phyloP scores from a whole-genome alignment of 192 early-diverging fungal genomes.

The Coemansia sp. region DNA sequence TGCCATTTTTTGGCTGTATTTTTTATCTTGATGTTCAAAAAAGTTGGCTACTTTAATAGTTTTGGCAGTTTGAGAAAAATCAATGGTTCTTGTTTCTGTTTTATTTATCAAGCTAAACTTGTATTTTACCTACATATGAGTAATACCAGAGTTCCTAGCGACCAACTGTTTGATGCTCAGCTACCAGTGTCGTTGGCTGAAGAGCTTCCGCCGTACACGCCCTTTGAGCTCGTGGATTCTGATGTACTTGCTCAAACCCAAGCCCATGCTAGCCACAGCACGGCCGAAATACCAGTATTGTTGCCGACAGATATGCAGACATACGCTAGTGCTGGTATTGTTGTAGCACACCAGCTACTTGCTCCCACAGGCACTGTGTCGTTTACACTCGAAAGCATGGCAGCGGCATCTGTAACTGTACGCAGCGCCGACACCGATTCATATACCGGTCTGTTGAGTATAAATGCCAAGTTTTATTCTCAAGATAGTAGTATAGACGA shows the following conservation, averaged over 20 bases:
- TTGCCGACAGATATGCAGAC: neutral
- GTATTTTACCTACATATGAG: neutral
- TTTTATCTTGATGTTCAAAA: neutral
- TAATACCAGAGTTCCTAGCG: neutral
- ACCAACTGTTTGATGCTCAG: neutral
- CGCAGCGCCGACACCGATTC: neutral
- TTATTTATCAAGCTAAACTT: neutral
- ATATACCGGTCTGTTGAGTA: neutral
- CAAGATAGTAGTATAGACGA: neutral
- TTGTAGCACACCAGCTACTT: conserved; percentile 15
- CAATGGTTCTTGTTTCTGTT: neutral
- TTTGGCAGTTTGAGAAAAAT: neutral
- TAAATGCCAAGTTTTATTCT: neutral
- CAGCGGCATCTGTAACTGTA: conserved; percentile 3
- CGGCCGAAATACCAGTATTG: neutral
- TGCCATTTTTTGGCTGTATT: neutral
- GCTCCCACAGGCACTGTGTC: conserved; percentile 2
- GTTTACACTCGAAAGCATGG: conserved; percentile 13
- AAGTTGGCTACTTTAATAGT: neutral
- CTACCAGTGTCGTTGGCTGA: conserved; percentile 1
- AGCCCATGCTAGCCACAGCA: neutral
- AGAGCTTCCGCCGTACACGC: conserved; percentile 25
- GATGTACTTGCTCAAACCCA: neutral
- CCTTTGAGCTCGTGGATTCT: conserved; percentile 2
- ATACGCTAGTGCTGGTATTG: neutral